Evolutionary conservation across 768 basidiomycete genomes (phyloP).

Genomic region (Paxillus involutus): DNA sequence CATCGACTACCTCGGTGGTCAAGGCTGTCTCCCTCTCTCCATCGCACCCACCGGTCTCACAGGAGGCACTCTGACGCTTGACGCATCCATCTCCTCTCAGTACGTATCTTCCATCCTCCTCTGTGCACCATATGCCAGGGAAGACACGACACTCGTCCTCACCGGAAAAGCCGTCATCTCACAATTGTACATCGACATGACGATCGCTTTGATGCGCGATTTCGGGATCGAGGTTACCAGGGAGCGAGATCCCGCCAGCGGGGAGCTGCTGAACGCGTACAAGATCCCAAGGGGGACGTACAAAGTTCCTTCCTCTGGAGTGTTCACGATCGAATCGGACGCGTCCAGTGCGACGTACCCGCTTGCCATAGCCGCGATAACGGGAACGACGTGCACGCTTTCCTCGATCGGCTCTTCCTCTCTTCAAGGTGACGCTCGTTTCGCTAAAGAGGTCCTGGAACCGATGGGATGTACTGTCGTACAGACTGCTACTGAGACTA

Average conservation of each 20-base stretch:
- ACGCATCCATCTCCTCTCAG: conserved; percentile 95
- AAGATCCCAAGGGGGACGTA: conserved; percentile 82
- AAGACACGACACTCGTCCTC: conserved; percentile 86
- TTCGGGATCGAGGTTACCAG: conserved; percentile 83
- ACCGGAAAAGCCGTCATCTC: conserved; percentile 95
- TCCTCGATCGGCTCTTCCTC: conserved; percentile 87
- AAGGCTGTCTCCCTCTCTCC: conserved; percentile 86
- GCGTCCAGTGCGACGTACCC: conserved; percentile 97
- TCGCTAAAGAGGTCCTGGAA: conserved; percentile 89
- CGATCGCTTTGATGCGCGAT: conserved; percentile 93
- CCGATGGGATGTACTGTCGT: conserved; percentile 93
- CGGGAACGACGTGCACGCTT: conserved; percentile 95
- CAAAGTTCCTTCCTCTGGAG: conserved; percentile 57
- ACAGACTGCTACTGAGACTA: conserved; percentile 87
- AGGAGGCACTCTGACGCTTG: conserved; percentile 81
- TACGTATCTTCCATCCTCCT: conserved; percentile 97
- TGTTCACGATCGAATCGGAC: conserved; percentile 92
- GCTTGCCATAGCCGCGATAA: conserved; percentile 94
- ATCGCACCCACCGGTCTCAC: conserved; percentile 82
- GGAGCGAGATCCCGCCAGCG: conserved; percentile 55
- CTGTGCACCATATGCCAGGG: conserved; percentile 88
- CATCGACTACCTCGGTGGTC: conserved; percentile 75
- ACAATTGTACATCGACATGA: conserved; percentile 99
- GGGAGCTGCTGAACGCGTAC: conserved; percentile 75
- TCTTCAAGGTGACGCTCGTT: conserved; percentile 95